Base-by-base conservation (phyloP, 2,329 filamentous ascomycete species). In the Colletotrichum nymphaeae region DNA sequence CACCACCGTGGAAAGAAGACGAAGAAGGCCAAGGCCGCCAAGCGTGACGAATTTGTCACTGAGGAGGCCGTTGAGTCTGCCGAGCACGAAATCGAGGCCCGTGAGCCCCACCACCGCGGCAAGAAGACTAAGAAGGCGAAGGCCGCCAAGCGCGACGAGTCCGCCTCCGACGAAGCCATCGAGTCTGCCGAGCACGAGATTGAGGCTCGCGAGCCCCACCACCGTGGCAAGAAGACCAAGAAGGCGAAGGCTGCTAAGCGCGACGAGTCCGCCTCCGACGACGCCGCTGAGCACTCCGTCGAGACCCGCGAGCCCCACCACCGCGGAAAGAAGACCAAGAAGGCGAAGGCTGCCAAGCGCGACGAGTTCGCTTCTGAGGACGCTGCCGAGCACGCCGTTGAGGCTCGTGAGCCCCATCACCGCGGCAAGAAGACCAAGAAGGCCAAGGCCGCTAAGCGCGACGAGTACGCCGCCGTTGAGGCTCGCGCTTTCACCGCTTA, bases 271-370 rank as follows among this genome's bases (percentile, higher is more conserved):
- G 49, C 52, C 59, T 62, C 19, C 12, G 49, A 53, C 12, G 49
- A 53, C 19, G 49, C 24, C 12, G 49, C 49, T 14, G 49, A 53
- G n/a, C 49, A 53, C 49, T 14, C 58, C n/a, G 62, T 76, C 4
- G 75, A 76, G 28, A 46, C 75, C 24, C 75, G 75, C n/a, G 75
- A 76, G 57, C 75, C 75, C 37, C 72, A 76, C 22, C 72, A 74
- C 56, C 26, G 56, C 3, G 69, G 62, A 53, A 75, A 75, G 67
- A 75, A 71, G 60, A 73, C 68, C 26, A 67, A 64, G 42, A 75
- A 75, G 63, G 63, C 73, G 56, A 74, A 74, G 42, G 42, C 42
- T 24, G 30, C 30, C 1, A 60, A 60, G 57, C 56, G 56, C 30
- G 65, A 65, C 16, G 42, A 58, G 32, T 28, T 53, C 49, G 66